Conservation (phyloP, 805 yeast genomes). For the Naumovozyma dairenensis region DNA sequence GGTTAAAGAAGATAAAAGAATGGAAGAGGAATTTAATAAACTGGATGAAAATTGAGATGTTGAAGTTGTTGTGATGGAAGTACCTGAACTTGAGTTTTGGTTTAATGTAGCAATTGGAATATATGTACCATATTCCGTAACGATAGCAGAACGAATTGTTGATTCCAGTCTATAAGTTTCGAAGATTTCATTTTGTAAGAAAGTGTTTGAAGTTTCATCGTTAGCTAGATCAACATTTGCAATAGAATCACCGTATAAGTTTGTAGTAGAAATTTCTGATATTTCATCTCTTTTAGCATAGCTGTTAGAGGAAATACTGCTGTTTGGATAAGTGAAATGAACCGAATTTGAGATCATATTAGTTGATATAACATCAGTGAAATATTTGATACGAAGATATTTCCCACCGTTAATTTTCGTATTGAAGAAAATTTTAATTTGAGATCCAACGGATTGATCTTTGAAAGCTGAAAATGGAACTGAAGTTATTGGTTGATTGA, state of each 20-base stretch:
- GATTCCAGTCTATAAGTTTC: not conserved
- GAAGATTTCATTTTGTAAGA: not conserved
- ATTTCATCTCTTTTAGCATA: conserved; percentile 9
- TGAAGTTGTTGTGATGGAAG: not conserved
- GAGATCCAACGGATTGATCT: conserved; percentile 18
- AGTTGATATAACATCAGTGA: conserved; percentile 8
- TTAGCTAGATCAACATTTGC: conserved; percentile 4
- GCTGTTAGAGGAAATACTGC: conserved; percentile 1
- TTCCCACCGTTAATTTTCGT: conserved; percentile 24
- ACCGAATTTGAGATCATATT: conserved; percentile 12
- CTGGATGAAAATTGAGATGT: too few relatives aligned
- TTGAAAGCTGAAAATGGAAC: conserved; percentile 18
- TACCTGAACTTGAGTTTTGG: not conserved
- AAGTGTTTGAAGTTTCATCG: not conserved
- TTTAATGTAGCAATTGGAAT: not conserved
- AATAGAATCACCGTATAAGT: conserved; percentile 4
- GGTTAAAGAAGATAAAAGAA: too few relatives aligned
- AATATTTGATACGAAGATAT: conserved; percentile 20
- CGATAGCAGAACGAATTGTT: not conserved
- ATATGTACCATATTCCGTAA: not conserved
- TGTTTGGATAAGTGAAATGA: conserved; percentile 7
- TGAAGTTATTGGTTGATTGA: conserved; percentile 18
- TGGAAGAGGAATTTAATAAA: too few relatives aligned
- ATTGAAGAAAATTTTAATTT: conserved; percentile 12
- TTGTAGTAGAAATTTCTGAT: conserved; percentile 6